Percentiles rank a stretch among this genome's conserved stretches.
Evolutionary conservation across 495 filamentous ascomycete species (phyloP).

Genomic region (Bryoglossum gracile): DNA sequence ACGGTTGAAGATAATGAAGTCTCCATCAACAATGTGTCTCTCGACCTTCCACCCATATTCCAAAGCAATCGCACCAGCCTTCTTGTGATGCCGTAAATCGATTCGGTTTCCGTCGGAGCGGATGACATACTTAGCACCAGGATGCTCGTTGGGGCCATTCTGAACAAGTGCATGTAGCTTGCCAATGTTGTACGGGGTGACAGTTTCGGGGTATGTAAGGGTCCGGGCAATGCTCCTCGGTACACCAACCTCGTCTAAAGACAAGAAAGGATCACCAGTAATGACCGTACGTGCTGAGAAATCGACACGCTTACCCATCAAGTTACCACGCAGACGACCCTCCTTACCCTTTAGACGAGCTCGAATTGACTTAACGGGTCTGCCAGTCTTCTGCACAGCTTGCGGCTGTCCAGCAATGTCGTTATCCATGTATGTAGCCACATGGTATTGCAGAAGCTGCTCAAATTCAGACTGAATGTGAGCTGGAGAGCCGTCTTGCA

Average conservation of each 20-base stretch:
- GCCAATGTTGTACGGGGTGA: conserved; percentile 95
- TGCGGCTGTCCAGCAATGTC: conserved; percentile 95
- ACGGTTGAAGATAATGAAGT: conserved; percentile 98
- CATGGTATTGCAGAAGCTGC: conserved; percentile 90
- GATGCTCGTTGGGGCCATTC: conserved; percentile 90
- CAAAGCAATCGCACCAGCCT: conserved; percentile 70
- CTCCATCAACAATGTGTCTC: conserved; percentile 87
- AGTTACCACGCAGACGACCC: conserved; percentile 90
- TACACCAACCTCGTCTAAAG: conserved; percentile 93
- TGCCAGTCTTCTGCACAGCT: conserved; percentile 91
- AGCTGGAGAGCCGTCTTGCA: conserved; percentile 79
- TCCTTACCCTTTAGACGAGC: conserved; percentile 98
- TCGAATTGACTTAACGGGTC: conserved; percentile 92
- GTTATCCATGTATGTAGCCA: conserved; percentile 99
- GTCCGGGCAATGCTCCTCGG: conserved; percentile 82
- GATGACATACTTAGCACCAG: conserved; percentile 92
- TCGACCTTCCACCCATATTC: conserved; percentile 99
- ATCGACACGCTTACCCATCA: conserved; percentile 99
- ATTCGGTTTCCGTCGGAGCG: conserved; percentile 86
- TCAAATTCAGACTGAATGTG: conserved; percentile 89
- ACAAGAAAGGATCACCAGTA: conserved; percentile 94
- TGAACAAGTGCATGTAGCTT: conserved; percentile 81
- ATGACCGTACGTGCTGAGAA: conserved; percentile 99
- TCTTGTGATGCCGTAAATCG: conserved; percentile 85
- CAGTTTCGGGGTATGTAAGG: conserved; percentile 92